Evolutionary conservation across 2,329 filamentous ascomycete genomes (phyloP).

Genomic region (Fusarium setosum): DNA sequence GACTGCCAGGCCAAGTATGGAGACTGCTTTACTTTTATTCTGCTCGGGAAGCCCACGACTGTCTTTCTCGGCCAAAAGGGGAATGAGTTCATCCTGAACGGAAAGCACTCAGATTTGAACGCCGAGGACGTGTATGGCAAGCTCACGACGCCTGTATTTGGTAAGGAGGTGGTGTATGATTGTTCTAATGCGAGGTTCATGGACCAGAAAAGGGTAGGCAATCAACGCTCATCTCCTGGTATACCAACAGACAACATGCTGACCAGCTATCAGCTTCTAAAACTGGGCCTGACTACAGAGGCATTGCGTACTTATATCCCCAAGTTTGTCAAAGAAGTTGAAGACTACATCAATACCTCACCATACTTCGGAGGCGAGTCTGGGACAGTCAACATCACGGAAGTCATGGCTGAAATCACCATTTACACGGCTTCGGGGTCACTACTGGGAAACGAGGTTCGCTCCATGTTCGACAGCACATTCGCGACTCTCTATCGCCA

Average conservation of each 20-base stretch:
- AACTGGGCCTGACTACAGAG: conserved; percentile 79
- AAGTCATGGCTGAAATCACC: conserved; percentile 84
- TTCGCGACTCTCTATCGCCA: conserved; percentile 88
- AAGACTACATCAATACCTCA: conserved; percentile 75
- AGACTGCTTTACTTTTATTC: conserved; percentile 88
- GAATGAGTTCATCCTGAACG: conserved; percentile 92
- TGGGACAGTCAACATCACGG: conserved; percentile 77
- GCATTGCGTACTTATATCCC: conserved; percentile 79
- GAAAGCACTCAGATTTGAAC: conserved; percentile 87
- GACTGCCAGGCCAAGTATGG: conserved; percentile 82
- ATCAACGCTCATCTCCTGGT: accelerated
- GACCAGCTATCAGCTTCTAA: conserved; percentile 70
- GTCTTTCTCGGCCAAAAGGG: conserved; percentile 84
- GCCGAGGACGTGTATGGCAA: conserved; percentile 91
- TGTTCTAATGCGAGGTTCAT: conserved; percentile 91
- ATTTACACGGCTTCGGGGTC: conserved; percentile 91
- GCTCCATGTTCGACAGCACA: conserved; percentile 80
- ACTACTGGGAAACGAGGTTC: conserved; percentile 85
- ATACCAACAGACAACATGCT: background rate
- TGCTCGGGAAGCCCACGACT: conserved; percentile 88
- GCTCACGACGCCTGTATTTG: conserved; percentile 78
- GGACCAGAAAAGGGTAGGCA: conserved; percentile 90
- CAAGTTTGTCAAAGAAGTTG: conserved; percentile 80
- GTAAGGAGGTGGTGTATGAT: conserved; percentile 87
- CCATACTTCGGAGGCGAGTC: conserved; percentile 73